phyloP scores from a whole-genome alignment of 495 filamentous ascomycete genomes.

The Aspergillus hancockii region DNA sequence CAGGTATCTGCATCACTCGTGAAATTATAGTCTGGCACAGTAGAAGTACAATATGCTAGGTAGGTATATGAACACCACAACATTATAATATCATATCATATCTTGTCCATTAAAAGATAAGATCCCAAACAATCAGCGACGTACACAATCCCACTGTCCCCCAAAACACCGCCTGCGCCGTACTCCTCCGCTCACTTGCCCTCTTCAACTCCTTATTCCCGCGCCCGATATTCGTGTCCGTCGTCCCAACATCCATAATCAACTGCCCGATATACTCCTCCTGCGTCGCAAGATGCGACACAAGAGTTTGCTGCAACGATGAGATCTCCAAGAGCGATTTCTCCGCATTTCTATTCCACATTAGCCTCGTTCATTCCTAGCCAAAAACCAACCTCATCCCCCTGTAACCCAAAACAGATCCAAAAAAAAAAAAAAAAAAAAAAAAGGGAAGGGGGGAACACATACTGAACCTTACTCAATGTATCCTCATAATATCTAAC shows the following conservation, averaged over 20 bases:
- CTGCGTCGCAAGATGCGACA: slow-evolving; percentile 79
- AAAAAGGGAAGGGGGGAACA: slow-evolving; percentile 20
- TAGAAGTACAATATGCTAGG: neutral
- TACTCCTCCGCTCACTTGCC: slow-evolving; percentile 76
- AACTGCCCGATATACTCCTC: slow-evolving; percentile 84
- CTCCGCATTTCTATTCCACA: slow-evolving; percentile 70
- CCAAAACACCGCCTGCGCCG: slow-evolving; percentile 87
- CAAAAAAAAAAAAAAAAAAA: neutral
- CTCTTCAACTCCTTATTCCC: slow-evolving; percentile 92
- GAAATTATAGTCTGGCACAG: neutral
- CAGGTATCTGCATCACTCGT: neutral
- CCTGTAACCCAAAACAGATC: neutral
- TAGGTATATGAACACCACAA: neutral
- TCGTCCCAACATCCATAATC: slow-evolving; percentile 78
- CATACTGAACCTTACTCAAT: slow-evolving; percentile 87
- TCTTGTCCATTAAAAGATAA: slow-evolving; percentile 63
- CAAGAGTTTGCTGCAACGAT: slow-evolving; percentile 85
- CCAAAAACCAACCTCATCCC: too few relatives aligned
- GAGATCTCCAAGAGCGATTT: slow-evolving; percentile 90
- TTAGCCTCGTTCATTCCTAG: neutral
- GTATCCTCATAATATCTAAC: slow-evolving; percentile 88
- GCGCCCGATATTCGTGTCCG: slow-evolving; percentile 79
- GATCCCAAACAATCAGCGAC: slow-evolving; percentile 88
- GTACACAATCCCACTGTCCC: slow-evolving; percentile 78
- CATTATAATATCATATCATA: too few relatives aligned